phyloP scores from a whole-genome alignment of 2,329 filamentous ascomycete species.

The Aspergillus arachidicola region DNA sequence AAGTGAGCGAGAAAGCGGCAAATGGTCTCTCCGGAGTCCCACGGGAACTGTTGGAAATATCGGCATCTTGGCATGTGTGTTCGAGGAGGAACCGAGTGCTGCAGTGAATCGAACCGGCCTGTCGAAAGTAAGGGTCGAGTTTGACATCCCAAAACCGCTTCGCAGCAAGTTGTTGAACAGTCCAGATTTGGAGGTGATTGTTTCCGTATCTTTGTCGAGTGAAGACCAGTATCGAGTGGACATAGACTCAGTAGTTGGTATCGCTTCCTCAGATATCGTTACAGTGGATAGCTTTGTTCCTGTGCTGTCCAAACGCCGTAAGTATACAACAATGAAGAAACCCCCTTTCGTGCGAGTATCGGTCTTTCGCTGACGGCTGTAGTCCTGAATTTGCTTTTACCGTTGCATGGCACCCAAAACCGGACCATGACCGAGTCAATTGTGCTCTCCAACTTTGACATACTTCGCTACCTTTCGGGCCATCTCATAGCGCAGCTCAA shows the following conservation, averaged over 20 bases:
- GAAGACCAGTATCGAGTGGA: slow-evolving; percentile 61
- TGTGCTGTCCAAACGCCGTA: slow-evolving; percentile 73
- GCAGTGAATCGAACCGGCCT: slow-evolving; percentile 54
- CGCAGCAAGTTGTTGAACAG: slow-evolving; percentile 33
- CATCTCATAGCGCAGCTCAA: slow-evolving; percentile 65
- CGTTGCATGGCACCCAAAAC: slow-evolving; percentile 65
- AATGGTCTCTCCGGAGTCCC: slow-evolving; percentile 77
- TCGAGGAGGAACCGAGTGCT: slow-evolving; percentile 45
- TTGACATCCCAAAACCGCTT: slow-evolving; percentile 36
- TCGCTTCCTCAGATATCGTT: slow-evolving; percentile 73
- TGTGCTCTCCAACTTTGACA: slow-evolving; percentile 76
- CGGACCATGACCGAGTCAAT: slow-evolving; percentile 60
- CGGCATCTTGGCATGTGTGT: slow-evolving; percentile 52
- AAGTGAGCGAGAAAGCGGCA: slow-evolving; percentile 75
- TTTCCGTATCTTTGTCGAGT: slow-evolving; percentile 70
- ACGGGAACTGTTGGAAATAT: slow-evolving; percentile 61
- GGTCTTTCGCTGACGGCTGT: slow-evolving; percentile 16
- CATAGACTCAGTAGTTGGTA: slow-evolving; percentile 68
- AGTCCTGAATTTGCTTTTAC: slow-evolving; percentile 74
- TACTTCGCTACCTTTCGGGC: slow-evolving; percentile 70
- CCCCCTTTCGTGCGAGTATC: neutral
- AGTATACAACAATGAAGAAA: slow-evolving; percentile 34
- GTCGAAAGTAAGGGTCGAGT: slow-evolving; percentile 40
- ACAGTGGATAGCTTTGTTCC: slow-evolving; percentile 72
- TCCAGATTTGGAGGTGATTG: slow-evolving; percentile 52